These are phyloP conservation scores for Nakaseomyces bracarensis DNA, from an alignment of 1,139 yeast species.

Conservation along the genomic window DNA sequence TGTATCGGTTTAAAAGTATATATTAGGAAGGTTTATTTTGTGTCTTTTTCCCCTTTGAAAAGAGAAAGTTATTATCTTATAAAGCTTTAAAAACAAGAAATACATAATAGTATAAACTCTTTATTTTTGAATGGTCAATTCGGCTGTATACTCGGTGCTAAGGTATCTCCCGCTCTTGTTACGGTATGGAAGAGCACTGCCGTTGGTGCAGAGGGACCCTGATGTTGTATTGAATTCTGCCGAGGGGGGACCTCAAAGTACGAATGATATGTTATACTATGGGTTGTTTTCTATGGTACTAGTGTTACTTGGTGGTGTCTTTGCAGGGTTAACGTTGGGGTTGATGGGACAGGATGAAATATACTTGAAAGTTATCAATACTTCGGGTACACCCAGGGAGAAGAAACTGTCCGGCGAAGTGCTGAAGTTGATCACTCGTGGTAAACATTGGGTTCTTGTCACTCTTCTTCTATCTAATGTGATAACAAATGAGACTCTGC, in stretches of 20 bases:
- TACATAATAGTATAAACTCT: not conserved
- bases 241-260: not conserved
- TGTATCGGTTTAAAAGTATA: too few species aligned
- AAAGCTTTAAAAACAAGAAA: too few species aligned
- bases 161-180: conserved; percentile 4
- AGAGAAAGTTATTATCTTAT: not conserved
- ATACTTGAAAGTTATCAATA: conserved; percentile 57
- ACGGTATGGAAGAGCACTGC: conserved; percentile 5
- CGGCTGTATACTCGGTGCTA: not conserved
- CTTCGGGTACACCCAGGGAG: conserved; percentile 48
- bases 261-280: not conserved
- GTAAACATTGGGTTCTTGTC: conserved; percentile 97
- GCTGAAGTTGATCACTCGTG: conserved; percentile 60
- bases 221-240: not conserved
- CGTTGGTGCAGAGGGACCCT: not conserved
- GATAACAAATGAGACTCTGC: conserved; percentile 90
- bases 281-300: conserved; percentile 50
- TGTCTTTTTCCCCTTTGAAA: too few species aligned
- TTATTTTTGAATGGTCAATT: conserved; percentile 1
- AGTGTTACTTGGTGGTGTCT: conserved; percentile 86
- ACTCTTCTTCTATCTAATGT: conserved; percentile 80
- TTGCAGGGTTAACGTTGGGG: conserved; percentile 91
- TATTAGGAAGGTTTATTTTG: too few species aligned
- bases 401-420: conserved; percentile 68
- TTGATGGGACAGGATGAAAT: conserved; percentile 98